Evolutionary conservation across 495 filamentous ascomycete genomes (phyloP), one percentile per base, ranked within the genome.

Genomic region (Xylaria acuta): DNA sequence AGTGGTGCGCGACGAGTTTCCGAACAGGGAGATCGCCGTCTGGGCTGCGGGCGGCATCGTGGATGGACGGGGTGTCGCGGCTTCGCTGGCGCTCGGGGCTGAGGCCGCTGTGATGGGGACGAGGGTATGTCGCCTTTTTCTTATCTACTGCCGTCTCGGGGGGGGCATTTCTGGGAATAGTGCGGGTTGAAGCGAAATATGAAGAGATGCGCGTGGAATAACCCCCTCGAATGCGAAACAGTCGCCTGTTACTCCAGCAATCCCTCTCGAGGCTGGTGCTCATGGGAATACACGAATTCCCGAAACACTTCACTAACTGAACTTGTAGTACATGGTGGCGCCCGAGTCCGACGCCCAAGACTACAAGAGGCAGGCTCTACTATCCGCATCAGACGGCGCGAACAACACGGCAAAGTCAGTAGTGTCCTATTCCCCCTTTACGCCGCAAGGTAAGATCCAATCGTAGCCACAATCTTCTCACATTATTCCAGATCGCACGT

Each of bases 11-110:
- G 34, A 64, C 6, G 82, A 82, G 72, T 78, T 81, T 27, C 74
- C 74, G 5, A 76, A 74, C 2, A 77, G 47, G 64, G 75, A 83
- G 32, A 82, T 92, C 62, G 86, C 87, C 3, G 72, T 95, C 4
- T 77, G 94, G 45, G 93, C 91, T 0, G 91, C 93, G 1, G 93
- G 93, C 3, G 93, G 92, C 0, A 90, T 95, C 68, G 84, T 84
- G 0, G 92, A 95, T 76, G 89, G 88, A 5, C 81, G 92, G 22
- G 89, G 90, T 1, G 87, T 86, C 3, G 88, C 89, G 14, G 92
- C 92, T 0, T 88, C 87, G 4, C 70, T 94, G 58, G 86, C 85
- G 27, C 80, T 95, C 1, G 93, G 83, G 5, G 93, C 93, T 1
- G 84, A 85, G 5, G 93, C 86, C 3, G 87, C 85, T 3, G 91